Percentiles rank a stretch among this genome's conserved stretches.
Evolutionary conservation across 192 early-diverging fungal genomes (phyloP).

Genomic region (Coemansia sp.): DNA sequence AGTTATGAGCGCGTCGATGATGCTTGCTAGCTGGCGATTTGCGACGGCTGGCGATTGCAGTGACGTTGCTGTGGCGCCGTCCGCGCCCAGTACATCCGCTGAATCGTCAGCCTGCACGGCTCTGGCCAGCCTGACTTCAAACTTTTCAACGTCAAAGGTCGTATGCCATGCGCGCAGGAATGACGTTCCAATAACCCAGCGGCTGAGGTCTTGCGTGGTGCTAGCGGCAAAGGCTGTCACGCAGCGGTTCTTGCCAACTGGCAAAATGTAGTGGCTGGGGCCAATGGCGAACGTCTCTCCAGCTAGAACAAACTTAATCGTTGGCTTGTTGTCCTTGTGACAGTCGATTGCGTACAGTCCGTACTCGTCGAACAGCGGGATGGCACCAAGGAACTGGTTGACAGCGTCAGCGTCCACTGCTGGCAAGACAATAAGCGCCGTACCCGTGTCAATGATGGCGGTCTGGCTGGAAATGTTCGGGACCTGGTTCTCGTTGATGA

Average conservation of each 20-base stretch:
- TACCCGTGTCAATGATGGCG: conserved; percentile 65
- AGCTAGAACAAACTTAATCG: conserved; percentile 38
- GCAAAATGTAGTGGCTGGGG: conserved; percentile 48
- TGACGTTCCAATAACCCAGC: conserved; percentile 59
- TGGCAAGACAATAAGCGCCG: conserved; percentile 58
- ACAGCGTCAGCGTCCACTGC: conserved; percentile 43
- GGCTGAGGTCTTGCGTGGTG: conserved; percentile 52
- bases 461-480: conserved; percentile 40
- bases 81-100: background rate
- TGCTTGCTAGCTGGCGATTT: conserved; percentile 20
- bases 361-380: conserved; percentile 35
- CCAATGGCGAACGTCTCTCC: conserved; percentile 42
- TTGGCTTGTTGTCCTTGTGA: conserved; percentile 37
- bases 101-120: conserved; percentile 26
- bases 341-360: conserved; percentile 51
- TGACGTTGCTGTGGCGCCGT: background rate
- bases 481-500: conserved; percentile 28
- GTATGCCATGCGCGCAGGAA: conserved; percentile 57
- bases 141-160: conserved; percentile 44
- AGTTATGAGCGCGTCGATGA: conserved; percentile 21
- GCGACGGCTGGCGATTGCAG: conserved; percentile 1
- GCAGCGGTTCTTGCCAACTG: conserved; percentile 37
- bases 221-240: conserved; percentile 66
- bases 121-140: conserved; percentile 42
- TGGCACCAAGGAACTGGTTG: conserved; percentile 50